Evolutionary conservation across 352 stramenopile species (phyloP), one percentile per base, ranked within the genome.

Genomic region (Phytophthora sp.): DNA sequence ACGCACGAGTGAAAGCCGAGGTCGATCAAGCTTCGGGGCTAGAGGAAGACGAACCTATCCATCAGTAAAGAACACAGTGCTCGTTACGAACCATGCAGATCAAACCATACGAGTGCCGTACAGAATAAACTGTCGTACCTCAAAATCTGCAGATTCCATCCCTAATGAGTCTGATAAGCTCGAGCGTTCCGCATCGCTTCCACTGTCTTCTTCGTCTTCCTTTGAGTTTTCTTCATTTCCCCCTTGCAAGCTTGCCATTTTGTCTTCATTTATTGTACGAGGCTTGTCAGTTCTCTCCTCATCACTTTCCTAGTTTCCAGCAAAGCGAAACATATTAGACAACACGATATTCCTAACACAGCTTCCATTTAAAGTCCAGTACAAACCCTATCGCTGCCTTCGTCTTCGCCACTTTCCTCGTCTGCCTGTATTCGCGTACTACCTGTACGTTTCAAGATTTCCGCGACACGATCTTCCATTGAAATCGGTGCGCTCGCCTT

Each of bases 381-480:
- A 16, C 52, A 60, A 16, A 79, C 63, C 35, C 66, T 33, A 11
- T 73, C 55, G 12, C 30, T 69, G n/a, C 36, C 3, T 49, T 69
- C 63, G 8, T 66, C 63, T 8, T 79, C 64, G 2, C 72, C 66
- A 24, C 57, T 66, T 41, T 80, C 57, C 0, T 69, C 58, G 6
- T 59, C 57, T 13, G 50, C 24, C 4, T 76, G 53, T 24, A 74
- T 61, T 6, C 80, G 67, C 6, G 82, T 76, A 46, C 82, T 94
- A 1, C 87, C 87, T 11, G 85, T 92, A 7, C 87, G 82, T 54
- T 92, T 86, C 20, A 95, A 63, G 42, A 95, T 94, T 44, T 90
- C 66, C 0, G 84, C 80, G 11, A 94, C 74, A 7, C 87, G 83
- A 47, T 94, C 85, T 73, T 95, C 79, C 42, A 95, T 69, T 0